Base-by-base conservation (phyloP, 805 yeast genomes). In the Cyberlindnera veronae region DNA sequence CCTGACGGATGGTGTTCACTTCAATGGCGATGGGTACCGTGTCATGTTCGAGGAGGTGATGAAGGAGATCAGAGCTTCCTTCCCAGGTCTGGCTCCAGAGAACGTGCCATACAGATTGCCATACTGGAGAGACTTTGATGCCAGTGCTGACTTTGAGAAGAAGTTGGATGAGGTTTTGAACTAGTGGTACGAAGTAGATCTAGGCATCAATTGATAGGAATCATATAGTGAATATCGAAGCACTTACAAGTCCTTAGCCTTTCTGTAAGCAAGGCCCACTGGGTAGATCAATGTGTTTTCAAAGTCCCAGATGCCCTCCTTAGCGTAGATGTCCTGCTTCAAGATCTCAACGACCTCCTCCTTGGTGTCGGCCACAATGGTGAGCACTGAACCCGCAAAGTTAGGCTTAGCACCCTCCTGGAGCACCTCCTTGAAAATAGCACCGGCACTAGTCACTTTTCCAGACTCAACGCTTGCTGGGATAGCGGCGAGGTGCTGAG, bases 231-330 rank as follows among this genome's bases (percentile, higher is more conserved):
- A 3, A 27, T 27, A 33, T 22, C n/a, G 12, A 24, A 7, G 6
- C 12, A 15, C 20, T 45, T 34, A 46, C 24, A 45, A 46, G 29
- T 63, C 62, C 47, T 61, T 64, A 15, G 63, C 66, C 36, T 62
- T 50, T 58, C 77, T 71, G 38, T 64, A 69, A 34, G 75, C 76
- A 51, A 71, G 62, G 15, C 69, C 71, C 38, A 57, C 59, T 33
- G 88, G 88, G 54, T 75, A 71, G 29, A 82, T 74, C 48, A 79
- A 54, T 15, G 74, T 81, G 39, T 69, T 72, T 28, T 76, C 76
- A 45, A 84, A 57, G 58, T 86, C 95, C 95, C 95, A 86, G 44
- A 86, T 72, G 2, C 88, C 90, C 26, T 69, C 68, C 50, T 68
- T 69, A 50, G 74, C 74, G 60, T 79, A 86, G 26, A 78, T 59